Conservation (phyloP, 805 yeast genomes). For the Dipodascopsis uninucleata region DNA sequence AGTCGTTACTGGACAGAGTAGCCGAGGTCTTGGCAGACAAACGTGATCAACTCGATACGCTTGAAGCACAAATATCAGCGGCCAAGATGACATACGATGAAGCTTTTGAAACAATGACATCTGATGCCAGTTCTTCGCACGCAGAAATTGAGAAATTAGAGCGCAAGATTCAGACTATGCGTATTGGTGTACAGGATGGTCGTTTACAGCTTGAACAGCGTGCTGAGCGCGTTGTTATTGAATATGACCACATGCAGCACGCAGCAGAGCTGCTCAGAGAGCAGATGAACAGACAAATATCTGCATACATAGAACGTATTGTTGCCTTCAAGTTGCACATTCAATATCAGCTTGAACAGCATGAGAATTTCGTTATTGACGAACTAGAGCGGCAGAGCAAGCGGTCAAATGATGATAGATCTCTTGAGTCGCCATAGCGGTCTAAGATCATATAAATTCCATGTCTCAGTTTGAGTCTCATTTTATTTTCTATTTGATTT, state of each 20-base stretch:
- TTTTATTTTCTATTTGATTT: background rate
- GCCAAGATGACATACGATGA: slow-evolving; percentile 54
- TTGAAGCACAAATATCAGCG: slow-evolving; percentile 54
- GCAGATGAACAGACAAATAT: slow-evolving; percentile 51
- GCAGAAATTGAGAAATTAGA: slow-evolving; percentile 66
- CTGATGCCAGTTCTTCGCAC: slow-evolving; percentile 51
- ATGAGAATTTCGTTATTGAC: slow-evolving; percentile 47
- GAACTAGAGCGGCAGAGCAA: slow-evolving; percentile 48
- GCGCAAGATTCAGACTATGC: slow-evolving; percentile 51
- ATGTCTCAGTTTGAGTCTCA: background rate
- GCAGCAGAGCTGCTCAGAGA: slow-evolving; percentile 48
- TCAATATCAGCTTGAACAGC: slow-evolving; percentile 60
- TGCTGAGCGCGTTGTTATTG: slow-evolving; percentile 51
- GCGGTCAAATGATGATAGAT: slow-evolving; percentile 58
- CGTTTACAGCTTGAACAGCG: slow-evolving; percentile 48
- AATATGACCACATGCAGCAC: slow-evolving; percentile 49
- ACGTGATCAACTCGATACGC: slow-evolving; percentile 52
- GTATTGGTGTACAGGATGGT: slow-evolving; percentile 49
- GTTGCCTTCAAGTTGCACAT: slow-evolving; percentile 64
- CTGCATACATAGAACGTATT: slow-evolving; percentile 55
- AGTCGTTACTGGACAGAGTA: slow-evolving; percentile 56
- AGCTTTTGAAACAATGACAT: slow-evolving; percentile 50
- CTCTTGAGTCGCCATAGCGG: background rate
- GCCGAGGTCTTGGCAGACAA: slow-evolving; percentile 55
- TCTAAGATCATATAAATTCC: background rate